Base-by-base conservation (phyloP, 164 flowering plant genomes). In the Cinnamomum micranthum region DNA sequence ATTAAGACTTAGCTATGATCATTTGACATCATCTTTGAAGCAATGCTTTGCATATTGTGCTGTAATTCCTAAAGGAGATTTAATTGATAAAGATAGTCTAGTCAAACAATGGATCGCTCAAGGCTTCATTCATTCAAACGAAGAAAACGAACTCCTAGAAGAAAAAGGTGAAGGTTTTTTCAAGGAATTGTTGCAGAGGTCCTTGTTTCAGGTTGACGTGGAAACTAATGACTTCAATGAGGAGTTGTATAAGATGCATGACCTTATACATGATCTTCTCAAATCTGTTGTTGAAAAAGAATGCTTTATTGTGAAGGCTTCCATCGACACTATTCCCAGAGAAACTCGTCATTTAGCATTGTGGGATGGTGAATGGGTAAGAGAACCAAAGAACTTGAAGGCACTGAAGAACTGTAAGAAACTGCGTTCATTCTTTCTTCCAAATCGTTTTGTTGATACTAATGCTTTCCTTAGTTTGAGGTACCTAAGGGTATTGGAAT, bases 31-130 rank as follows among this genome's bases (percentile, higher is more conserved):
- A 24, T 24, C 25, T 24, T 24, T 24, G 25, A 24, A 68, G 67
- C 75, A 62, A 23, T 75, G 80, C 23, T 77, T 80, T 72, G 73
- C 70, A 1, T 74, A 59, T 33, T 80, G 77, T 66, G 71, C 75
- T 1, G 11, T 77, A 15, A 74, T 74, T 71, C 82, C 80, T 2
- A 80, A 80, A 50, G 71, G 51, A 25, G 25, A 52, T 27, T 6
- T 4, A 0, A 71, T 80, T 23, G 25, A 59, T 6, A 80, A 74
- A 24, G 65, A 74, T 6, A 17, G 5, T 11, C 35, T 74, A 31
- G 62, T 77, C 28, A 64, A 71, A 41, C 60, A 71, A 6, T 80
- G 82, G 82, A 72, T 71, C 22, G 78, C 78, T 10, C 22, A 75
- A n/a, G 81, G 71, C 19, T 69, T 75, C 55, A 22, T 79, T 68